These are phyloP conservation scores for Epithemia pelagica DNA, from an alignment of 108 stramenopile genomes.

Conservation along the genomic window DNA sequence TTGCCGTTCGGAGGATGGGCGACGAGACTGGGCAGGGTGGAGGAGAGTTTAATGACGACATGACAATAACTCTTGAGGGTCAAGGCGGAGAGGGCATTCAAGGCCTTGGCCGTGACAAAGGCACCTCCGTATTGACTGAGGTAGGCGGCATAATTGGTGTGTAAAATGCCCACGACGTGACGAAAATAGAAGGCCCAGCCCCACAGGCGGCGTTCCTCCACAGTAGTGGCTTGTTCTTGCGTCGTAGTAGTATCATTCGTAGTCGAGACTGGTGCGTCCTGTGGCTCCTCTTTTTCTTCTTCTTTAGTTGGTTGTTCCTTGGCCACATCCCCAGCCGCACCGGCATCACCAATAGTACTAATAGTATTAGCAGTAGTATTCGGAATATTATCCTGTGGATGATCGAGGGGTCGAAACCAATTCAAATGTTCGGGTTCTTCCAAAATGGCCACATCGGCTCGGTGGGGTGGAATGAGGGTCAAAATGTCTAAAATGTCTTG, in stretches of 20 bases:
- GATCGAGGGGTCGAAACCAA: slow-evolving; percentile 58
- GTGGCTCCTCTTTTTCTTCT: background rate
- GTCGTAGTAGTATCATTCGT: slow-evolving; percentile 1
- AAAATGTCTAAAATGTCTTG: slow-evolving; percentile 81
- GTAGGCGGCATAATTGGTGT: slow-evolving; percentile 93
- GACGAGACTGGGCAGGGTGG: slow-evolving; percentile 55
- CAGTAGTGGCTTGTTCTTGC: slow-evolving; percentile 1
- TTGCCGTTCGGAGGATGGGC: too few relatives aligned
- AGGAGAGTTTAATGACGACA: slow-evolving; percentile 72
- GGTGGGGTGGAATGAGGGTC: slow-evolving; percentile 62
- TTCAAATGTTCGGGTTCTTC: slow-evolving; percentile 96
- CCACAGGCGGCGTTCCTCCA: slow-evolving; percentile 23
- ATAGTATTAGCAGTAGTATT: background rate
- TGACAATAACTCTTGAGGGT: slow-evolving; percentile 82
- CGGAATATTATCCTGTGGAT: background rate
- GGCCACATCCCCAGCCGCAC: background rate
- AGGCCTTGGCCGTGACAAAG: slow-evolving; percentile 63
- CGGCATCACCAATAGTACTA: background rate
- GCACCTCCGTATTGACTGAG: slow-evolving; percentile 57
- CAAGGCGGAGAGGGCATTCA: slow-evolving; percentile 55
- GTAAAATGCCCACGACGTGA: slow-evolving; percentile 87
- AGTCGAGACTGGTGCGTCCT: too few relatives aligned
- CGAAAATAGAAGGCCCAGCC: slow-evolving; percentile 83
- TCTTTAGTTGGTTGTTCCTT: slow-evolving; percentile 12
- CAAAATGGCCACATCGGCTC: slow-evolving; percentile 84